Evolutionary conservation across 2,329 filamentous ascomycete genomes (phyloP), one percentile per base, ranked within the genome.

Genomic region (Colletotrichum sp.): DNA sequence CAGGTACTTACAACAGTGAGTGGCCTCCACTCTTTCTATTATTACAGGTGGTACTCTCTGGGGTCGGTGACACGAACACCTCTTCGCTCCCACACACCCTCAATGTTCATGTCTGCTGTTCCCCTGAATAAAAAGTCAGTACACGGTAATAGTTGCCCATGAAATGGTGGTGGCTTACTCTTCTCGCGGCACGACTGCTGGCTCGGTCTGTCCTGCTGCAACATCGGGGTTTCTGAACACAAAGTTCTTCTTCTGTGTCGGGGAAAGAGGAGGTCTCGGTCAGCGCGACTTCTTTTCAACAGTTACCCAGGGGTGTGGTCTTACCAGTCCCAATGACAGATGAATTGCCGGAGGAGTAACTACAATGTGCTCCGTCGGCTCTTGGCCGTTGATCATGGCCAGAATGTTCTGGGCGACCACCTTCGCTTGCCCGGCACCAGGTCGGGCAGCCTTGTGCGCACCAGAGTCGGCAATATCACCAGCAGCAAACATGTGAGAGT

Each of bases 401-500:
- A 89, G 66, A 55, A 90, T 87, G 69, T 91, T 91, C 8, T 83
- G 79, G 0, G 82, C 81, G 0, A 88, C 89, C 4, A 87, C 78
- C 18, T 85, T 83, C 1, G 86, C 86, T 74, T 91, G 89, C 16
- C 85, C 78, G 18, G 82, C 79, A 1, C 84, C 87, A 2, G 88
- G 85, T 43, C 88, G 83, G 3, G 84, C 89, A 78, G 88, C 88
- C 32, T 83, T 85, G 13, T 82, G 81, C 0, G 81, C 81, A 2
- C 83, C 82, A n/a, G 84, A 84, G 13, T 87, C 85, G 14, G 89
- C 86, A 26, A 91, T 87, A 78, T 91, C 90, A 8, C 90, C 90
- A 1, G 88, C 80, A 1, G 89, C 89, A 78, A 89, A 91, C 16
- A 91, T 84, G 43, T 2, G 81, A 77, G 63, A 83, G 81, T 64